Percentiles rank a stretch among this genome's conserved stretches.
These are phyloP conservation scores for Blumeria graminis DNA, from an alignment of 2,329 filamentous ascomycete genomes.

Conservation along the genomic window DNA sequence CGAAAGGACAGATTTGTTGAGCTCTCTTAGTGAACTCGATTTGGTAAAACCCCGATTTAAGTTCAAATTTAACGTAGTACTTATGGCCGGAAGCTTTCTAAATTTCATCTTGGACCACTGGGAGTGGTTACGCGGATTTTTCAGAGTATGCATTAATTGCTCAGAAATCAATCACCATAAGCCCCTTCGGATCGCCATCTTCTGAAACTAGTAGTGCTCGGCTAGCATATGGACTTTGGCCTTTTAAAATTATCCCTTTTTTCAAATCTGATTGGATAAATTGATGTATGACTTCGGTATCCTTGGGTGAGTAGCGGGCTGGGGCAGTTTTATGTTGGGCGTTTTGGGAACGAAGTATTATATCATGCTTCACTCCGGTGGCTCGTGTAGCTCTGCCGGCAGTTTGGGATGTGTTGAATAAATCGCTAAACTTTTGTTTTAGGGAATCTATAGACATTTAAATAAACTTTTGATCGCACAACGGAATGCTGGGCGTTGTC, in stretches of 20 bases:
- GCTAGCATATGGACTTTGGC: not conserved
- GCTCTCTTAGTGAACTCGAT: no score
- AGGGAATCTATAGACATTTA: not conserved
- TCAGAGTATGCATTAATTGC: no score
- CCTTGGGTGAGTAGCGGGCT: not conserved
- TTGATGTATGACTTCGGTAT: not conserved
- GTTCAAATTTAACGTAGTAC: no score
- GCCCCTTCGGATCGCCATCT: no score
- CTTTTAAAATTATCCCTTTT: not conserved
- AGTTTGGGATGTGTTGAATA: not conserved
- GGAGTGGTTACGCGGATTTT: no score
- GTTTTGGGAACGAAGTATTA: not conserved
- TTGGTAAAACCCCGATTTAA: no score
- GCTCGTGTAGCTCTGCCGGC: not conserved
- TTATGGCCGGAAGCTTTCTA: no score
- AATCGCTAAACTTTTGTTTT: not conserved
- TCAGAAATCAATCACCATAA: no score
- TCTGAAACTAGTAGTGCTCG: no score
- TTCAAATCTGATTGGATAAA: not conserved
- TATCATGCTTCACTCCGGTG: not conserved
- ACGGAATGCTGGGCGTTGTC: no score
- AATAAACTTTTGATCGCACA: not conserved
- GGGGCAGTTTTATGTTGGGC: not conserved
- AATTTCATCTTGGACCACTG: no score
- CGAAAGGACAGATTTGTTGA: no score